These are phyloP conservation scores for Microstroma glucosiphilum DNA, from an alignment of 1,284 basidiomycete genomes.

Conservation along the genomic window DNA sequence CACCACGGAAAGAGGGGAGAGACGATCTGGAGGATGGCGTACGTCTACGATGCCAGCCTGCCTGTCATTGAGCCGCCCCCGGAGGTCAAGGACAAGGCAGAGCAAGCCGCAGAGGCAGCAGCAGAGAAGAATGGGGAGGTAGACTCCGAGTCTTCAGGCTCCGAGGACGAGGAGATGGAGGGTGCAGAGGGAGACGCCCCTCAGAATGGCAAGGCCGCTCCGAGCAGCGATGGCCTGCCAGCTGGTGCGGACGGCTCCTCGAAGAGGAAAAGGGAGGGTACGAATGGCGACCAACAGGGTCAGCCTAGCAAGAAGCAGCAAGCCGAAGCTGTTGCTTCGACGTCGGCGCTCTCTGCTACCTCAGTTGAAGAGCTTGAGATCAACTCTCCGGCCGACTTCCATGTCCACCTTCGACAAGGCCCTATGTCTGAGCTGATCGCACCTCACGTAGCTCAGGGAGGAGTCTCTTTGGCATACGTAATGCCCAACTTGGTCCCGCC, in stretches of 20 bases:
- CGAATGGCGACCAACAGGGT: background rate
- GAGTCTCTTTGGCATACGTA: constrained; percentile 86
- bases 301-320: background rate
- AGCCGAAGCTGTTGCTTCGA: background rate
- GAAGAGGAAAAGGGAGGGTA: background rate
- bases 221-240: background rate
- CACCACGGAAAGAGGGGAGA: constrained; percentile 3
- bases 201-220: background rate
- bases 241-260: too few species aligned
- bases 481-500: constrained; percentile 98
- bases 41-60: constrained; percentile 9
- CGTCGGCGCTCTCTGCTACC: constrained; percentile 5
- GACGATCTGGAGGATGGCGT: constrained; percentile 7
- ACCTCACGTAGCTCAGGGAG: constrained; percentile 82
- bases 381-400: constrained; percentile 59
- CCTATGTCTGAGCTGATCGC: constrained; percentile 69
- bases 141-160: background rate
- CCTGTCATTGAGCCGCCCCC: constrained; percentile 4
- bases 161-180: background rate
- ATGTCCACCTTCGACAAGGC: constrained; percentile 92
- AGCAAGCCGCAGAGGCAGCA: background rate
- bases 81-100: background rate
- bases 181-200: background rate
- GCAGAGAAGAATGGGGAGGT: background rate
- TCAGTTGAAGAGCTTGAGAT: constrained; percentile 8